Evolutionary conservation across 1,139 yeast genomes (phyloP), one percentile per base, ranked within the genome.

Genomic region (Debaryomyces psychrophilus): DNA sequence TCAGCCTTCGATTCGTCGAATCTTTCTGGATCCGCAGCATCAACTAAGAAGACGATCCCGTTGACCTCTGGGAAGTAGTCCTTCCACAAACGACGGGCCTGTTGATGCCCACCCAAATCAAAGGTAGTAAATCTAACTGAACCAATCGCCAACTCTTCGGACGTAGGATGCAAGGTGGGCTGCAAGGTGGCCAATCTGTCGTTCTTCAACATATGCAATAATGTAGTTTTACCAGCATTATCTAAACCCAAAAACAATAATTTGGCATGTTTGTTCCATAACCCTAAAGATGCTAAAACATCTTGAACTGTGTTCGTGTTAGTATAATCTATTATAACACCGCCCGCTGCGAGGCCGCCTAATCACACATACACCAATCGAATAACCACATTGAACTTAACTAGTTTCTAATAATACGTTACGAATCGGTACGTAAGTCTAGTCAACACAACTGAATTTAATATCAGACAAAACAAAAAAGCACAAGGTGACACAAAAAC

Each of bases 61-160:
- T 90, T 88, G 47, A 93, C 99, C 71, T 93, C 99, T 46, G 99
- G 99, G 85, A 95, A 93, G 70, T 93, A 93, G 68, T 93, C 98
- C 68, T 90, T 92, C 99, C 99, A 93, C 65, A 93, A 83, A 73
- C 99, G 90, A 76, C 99, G 92, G 41, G 99, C 99, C 73, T 92
- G 97, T 67, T 82, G 86, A 76, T 93, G 99, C 37, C 99, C 99
- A 69, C 99, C 99, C 61, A 93, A 80, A 70, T 93, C 99, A 61
- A 93, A 93, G 35, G 99, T 95, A 51, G 99, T 93, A 79, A 93
- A 93, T 69, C 93, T 87, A 54, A 93, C 96, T 56, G 88, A 87
- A 55, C 98, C 99, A 61, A 93, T 93, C 50, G 98, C 95, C 60
- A 93, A 81, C 68, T 93, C 99, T 72, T 93, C 99, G 20, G 97